Evolutionary conservation across 2,329 filamentous ascomycete species (phyloP).

Genomic region (Orbilia ellipsospora): DNA sequence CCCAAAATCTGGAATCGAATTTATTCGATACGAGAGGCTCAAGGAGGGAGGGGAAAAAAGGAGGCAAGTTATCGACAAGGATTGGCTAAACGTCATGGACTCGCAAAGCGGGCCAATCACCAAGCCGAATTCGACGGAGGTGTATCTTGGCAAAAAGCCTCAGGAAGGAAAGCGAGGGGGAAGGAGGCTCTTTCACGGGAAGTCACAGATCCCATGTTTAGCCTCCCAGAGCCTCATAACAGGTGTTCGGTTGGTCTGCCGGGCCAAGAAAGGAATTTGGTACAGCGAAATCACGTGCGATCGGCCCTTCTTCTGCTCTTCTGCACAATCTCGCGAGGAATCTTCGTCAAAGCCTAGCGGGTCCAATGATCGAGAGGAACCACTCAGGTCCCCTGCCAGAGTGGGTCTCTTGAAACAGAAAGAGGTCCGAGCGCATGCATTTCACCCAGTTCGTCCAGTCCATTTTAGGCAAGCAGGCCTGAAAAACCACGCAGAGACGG

Average conservation of each 20-base stretch:
- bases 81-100: slow-evolving; percentile 36
- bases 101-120: slow-evolving; percentile 42
- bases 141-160: slow-evolving; percentile 44
- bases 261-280: slow-evolving; percentile 18
- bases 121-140: background rate
- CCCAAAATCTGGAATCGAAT: slow-evolving; percentile 29
- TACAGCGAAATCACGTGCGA: slow-evolving; percentile 21
- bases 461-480: slow-evolving; percentile 53
- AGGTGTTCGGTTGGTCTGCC: slow-evolving; percentile 35
- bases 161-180: slow-evolving; percentile 24
- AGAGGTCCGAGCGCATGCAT: slow-evolving; percentile 56
- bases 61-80: slow-evolving; percentile 1
- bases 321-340: slow-evolving; percentile 32
- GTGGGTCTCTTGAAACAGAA: slow-evolving; percentile 54
- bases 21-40: slow-evolving; percentile 39
- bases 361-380: background rate
- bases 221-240: slow-evolving; percentile 54
- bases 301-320: background rate
- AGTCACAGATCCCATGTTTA: slow-evolving; percentile 25
- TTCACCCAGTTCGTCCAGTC: slow-evolving; percentile 27
- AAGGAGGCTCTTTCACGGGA: slow-evolving; percentile 53
- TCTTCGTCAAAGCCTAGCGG: background rate
- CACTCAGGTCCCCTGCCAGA: slow-evolving; percentile 29
- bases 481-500: slow-evolving; percentile 48
- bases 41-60: slow-evolving; percentile 10